These are phyloP conservation scores for Eucalyptus polyanthemos DNA, from an alignment of 345 rosid genomes.

Conservation along the genomic window DNA sequence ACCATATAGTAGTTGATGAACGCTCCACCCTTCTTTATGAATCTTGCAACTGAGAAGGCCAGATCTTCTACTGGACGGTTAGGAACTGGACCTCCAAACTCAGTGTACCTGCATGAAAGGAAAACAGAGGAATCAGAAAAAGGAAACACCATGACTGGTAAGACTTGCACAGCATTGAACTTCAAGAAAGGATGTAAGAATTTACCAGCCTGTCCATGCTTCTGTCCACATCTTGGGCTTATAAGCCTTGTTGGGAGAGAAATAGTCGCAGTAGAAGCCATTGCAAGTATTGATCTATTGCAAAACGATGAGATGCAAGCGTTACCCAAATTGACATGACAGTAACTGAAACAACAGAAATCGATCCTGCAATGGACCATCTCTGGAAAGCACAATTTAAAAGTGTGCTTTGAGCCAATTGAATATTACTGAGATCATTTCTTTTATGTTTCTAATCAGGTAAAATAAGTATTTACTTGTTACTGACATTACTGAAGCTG, in stretches of 20 bases:
- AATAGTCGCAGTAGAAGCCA: constrained; percentile 96
- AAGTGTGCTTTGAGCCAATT: background rate
- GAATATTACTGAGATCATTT: background rate
- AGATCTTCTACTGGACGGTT: constrained; percentile 91
- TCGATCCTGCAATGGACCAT: background rate
- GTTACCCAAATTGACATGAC: background rate
- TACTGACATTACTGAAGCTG: background rate
- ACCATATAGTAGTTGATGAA: constrained; percentile 97
- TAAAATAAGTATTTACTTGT: background rate
- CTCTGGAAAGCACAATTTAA: background rate
- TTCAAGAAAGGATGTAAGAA: background rate
- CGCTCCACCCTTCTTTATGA: constrained; percentile 95
- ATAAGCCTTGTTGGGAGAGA: constrained; percentile 87
- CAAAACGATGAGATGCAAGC: background rate
- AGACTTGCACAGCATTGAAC: background rate
- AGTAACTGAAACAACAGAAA: background rate
- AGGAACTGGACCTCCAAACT: constrained; percentile 95
- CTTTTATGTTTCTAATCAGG: background rate
- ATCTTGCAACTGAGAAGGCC: constrained; percentile 93
- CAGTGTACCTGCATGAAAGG: constrained; percentile 56
- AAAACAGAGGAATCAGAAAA: background rate
- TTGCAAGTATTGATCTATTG: constrained; percentile 89
- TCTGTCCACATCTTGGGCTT: constrained; percentile 99
- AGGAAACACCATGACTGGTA: background rate
- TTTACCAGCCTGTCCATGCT: constrained; percentile 99